phyloP scores from a whole-genome alignment of 2,329 filamentous ascomycete species.

The Arthrobotrys conoides region DNA sequence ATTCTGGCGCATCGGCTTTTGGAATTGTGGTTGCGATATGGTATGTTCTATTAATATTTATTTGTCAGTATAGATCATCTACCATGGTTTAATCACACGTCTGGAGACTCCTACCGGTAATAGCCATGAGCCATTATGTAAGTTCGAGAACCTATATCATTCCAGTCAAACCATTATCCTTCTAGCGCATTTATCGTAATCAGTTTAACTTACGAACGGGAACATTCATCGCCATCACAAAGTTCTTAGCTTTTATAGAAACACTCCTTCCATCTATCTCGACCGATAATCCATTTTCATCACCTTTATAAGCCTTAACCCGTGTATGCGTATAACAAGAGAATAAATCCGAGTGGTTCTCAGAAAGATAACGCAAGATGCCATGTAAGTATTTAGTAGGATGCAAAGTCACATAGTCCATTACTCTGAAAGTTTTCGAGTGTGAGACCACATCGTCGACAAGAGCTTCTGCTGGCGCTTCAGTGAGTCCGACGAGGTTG shows the following conservation, averaged over 20 bases:
- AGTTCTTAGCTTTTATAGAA: conserved; percentile 70
- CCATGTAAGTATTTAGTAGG: conserved; percentile 72
- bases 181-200: background rate
- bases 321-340: conserved; percentile 71
- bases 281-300: conserved; percentile 69
- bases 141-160: conserved; percentile 19
- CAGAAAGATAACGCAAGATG: conserved; percentile 70
- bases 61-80: background rate
- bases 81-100: too few species aligned
- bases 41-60: conserved; percentile 69
- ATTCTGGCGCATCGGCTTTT: conserved; percentile 71
- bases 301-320: conserved; percentile 69
- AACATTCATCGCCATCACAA: conserved; percentile 72
- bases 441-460: conserved; percentile 70
- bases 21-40: conserved; percentile 73
- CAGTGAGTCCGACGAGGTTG: conserved; percentile 68
- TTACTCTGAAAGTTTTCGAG: conserved; percentile 66
- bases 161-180: background rate
- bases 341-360: conserved; percentile 70
- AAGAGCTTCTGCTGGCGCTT: conserved; percentile 67
- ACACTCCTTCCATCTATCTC: conserved; percentile 70
- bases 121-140: conserved; percentile 24
- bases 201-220: conserved; percentile 70
- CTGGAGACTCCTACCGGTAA: background rate
- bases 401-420: conserved; percentile 72